Base-by-base conservation (phyloP, 352 stramenopile species). In the Phytophthora chlamydospora region DNA sequence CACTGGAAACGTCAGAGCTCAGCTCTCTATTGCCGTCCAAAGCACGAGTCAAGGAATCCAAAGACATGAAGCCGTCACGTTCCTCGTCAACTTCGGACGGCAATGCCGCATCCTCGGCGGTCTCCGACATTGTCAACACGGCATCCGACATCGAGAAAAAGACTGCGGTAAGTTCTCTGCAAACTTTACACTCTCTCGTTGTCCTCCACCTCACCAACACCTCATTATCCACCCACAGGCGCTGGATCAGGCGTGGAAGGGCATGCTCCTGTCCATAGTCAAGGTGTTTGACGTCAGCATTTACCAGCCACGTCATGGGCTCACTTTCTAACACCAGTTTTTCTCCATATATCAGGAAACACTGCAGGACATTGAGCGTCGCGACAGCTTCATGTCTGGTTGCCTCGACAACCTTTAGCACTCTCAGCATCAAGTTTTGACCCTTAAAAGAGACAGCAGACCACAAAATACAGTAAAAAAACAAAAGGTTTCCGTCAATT, bases 351-450 rank as follows among this genome's bases (percentile, higher is more conserved):
- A 33, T 34, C 51, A 88, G 78, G 78, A 91, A 48, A 91, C 83
- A 16, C 58, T 93, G 32, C 66, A 88, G 58, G 81, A 91, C 45
- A 86, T 91, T 4, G 73, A 85, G 44, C 71, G 75, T 19, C 75
- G 75, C 7, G 83, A 91, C 59, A 89, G 67, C 54, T 83, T 78
- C 55, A 80, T 91, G 69, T 68, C 81, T 3, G 72, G 82, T 19
- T 91, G 81, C 50, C 74, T 94, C 11, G 80, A 91, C 38, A 79
- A 83, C 16, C 60, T 90, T 14, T 88, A 74, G 43, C 13, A 9
- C 53, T 16, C 4, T 29, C 32, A 17, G 6, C 34, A 17, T 41
- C 33, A 14, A 52, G 32, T 66, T 74, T 71, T 62, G 43, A 32
- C 13, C 45, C 24, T 17, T 14, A 5, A 46, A 53, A n/a, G 14